Evolutionary conservation across 139 green algal genomes (phyloP), one percentile per base, ranked within the genome.

Genomic region (Chlamydomonas sphaeroides): DNA sequence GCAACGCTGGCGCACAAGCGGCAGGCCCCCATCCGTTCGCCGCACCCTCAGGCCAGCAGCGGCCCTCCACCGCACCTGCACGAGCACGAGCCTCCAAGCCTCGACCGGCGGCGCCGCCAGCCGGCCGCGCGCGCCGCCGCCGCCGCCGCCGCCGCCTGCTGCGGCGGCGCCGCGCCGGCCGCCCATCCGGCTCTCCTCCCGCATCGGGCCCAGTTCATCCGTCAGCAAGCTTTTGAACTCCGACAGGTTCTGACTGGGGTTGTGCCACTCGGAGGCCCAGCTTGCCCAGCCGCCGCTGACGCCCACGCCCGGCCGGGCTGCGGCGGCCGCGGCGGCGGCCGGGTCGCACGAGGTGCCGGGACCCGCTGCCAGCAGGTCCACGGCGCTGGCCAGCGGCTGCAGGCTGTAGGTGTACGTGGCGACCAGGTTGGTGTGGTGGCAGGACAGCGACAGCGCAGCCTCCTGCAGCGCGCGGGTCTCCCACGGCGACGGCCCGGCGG

Each of bases 361-460:
- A n/a, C n/a, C 67, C 10, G 39, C 39, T 28, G 67, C 28, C n/a
- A n/a, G n/a, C n/a, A n/a, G n/a, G n/a, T n/a, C 67, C 21, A 30
- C 67, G 39, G 5, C 67, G 67, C n/a, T 39, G 0, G 49, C 42
- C 49, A 78, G 70, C 33, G 70, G 51, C 53, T 79, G 71, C 53
- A 79, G 71, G 26, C 36, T 10, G 53, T 68, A 68, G 23, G 71
- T 79, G 71, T 79, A 79, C 11, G 71, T 68, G 23, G 71, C 71
- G 35, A 68, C 53, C 41, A 79, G 45, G 71, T 68, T 68, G 35
- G 71, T 35, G 71, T 79, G 71, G 53, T 25, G n/a, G 35, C 39
- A 26, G 21, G 8, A 78, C n/a, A 78, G 70, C 30, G 25, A 49
- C 49, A 78, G 70, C 20, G 70, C 48, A 0, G 70, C 70, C 49